Evolutionary conservation across 441 rosid species (phyloP).

Genomic region (Arabidopsis hybrid): DNA sequence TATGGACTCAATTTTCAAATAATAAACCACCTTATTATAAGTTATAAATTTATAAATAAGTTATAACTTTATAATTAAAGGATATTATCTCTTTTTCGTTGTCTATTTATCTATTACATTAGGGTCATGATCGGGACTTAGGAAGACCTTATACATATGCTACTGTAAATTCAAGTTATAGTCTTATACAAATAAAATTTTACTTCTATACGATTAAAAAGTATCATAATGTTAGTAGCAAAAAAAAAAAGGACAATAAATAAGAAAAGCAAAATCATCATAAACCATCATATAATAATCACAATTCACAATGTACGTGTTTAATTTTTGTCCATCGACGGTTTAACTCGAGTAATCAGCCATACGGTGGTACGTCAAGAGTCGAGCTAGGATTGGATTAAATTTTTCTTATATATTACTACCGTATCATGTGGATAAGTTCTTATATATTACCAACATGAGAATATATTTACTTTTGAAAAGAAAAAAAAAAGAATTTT

Average conservation of each 20-base stretch:
- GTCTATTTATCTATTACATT: slow-evolving; percentile 16
- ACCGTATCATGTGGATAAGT: not conserved
- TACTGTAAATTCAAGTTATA: not conserved
- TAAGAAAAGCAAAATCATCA: not conserved
- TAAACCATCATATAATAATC: not conserved
- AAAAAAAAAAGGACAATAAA: not conserved
- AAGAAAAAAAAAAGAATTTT: too few species aligned
- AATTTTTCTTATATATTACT: too few species aligned
- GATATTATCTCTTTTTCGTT: not conserved
- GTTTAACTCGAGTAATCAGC: not conserved
- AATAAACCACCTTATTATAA: not conserved
- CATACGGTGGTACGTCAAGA: not conserved
- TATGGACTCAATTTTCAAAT: not conserved
- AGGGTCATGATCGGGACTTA: slow-evolving; percentile 16
- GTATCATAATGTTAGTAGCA: not conserved
- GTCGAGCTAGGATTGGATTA: not conserved
- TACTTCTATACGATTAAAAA: not conserved
- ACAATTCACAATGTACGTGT: not conserved
- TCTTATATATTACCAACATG: not conserved
- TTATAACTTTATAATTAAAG: not conserved
- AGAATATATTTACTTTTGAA: too few species aligned
- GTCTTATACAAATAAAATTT: not conserved
- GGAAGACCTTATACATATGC: not conserved
- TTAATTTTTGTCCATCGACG: not conserved
- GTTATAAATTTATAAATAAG: too few species aligned